phyloP scores from a whole-genome alignment of 495 filamentous ascomycete species.

The Neurospora pannonica region DNA sequence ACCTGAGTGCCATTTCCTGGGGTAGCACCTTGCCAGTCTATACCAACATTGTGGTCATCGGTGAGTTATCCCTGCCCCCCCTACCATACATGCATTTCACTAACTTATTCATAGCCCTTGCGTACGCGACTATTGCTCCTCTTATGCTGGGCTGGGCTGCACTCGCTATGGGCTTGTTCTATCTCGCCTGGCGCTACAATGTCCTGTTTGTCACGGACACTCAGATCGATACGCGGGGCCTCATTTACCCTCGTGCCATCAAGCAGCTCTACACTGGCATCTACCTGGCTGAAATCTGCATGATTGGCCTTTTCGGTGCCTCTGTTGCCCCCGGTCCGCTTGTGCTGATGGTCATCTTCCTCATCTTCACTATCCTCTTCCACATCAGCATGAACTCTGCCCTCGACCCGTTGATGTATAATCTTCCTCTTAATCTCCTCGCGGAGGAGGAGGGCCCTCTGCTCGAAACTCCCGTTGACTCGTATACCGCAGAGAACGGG shows the following conservation, averaged over 20 bases:
- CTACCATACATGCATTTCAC: not conserved
- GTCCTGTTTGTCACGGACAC: constrained; percentile 84
- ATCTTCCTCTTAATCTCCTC: constrained; percentile 57
- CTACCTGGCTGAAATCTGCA: constrained; percentile 74
- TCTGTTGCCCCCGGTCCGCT: constrained; percentile 63
- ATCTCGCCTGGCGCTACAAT: constrained; percentile 92
- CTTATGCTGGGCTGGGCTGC: constrained; percentile 81
- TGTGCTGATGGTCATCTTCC: constrained; percentile 72
- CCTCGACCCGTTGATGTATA: constrained; percentile 70
- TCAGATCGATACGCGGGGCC: constrained; percentile 80
- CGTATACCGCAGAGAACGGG: constrained; percentile 4
- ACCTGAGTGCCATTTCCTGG: constrained; percentile 61
- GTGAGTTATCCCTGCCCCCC: constrained; percentile 27
- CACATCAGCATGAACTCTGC: constrained; percentile 73
- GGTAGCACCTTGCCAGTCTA: constrained; percentile 82
- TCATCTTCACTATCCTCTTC: constrained; percentile 73
- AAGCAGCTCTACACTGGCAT: constrained; percentile 86
- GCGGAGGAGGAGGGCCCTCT: constrained; percentile 52
- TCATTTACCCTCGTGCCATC: constrained; percentile 77
- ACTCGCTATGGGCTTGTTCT: constrained; percentile 77
- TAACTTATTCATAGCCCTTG: constrained; percentile 47
- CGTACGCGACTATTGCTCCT: constrained; percentile 85
- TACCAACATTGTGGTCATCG: constrained; percentile 79
- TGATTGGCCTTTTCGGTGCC: constrained; percentile 85
- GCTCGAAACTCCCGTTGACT: constrained; percentile 17